Percentiles rank a stretch among this genome's conserved stretches.
Conservation (phyloP, 768 basidiomycete species). For the Mycena haematopus region DNA sequence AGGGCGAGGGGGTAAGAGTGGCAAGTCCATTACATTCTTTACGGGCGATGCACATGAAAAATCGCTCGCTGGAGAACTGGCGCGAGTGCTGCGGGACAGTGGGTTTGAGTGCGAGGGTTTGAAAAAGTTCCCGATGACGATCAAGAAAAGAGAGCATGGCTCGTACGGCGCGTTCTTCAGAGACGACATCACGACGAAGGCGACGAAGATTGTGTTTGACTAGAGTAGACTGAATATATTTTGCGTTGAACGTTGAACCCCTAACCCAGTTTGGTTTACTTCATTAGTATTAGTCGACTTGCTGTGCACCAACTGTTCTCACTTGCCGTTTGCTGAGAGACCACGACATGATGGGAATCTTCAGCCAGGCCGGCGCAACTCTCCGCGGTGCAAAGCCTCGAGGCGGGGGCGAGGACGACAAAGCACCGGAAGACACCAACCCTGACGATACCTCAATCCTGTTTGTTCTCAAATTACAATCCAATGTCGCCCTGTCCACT, state of each 20-base stretch:
- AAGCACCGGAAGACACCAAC: slow-evolving; percentile 80
- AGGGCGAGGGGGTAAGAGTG: slow-evolving; percentile 89
- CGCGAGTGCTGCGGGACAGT: slow-evolving; percentile 87
- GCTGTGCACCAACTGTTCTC: slow-evolving; percentile 18
- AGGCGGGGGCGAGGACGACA: slow-evolving; percentile 68
- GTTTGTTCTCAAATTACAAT: slow-evolving; percentile 54
- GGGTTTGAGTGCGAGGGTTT: slow-evolving; percentile 80
- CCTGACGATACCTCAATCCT: slow-evolving; percentile 91
- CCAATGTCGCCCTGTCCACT: slow-evolving; percentile 38
- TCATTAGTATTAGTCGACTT: slow-evolving; percentile 2
- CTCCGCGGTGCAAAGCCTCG: slow-evolving; percentile 66
- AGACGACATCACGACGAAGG: slow-evolving; percentile 66
- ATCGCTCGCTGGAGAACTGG: slow-evolving; percentile 90
- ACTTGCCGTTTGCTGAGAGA: too few species aligned
- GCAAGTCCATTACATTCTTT: slow-evolving; percentile 96
- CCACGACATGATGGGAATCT: slow-evolving; percentile 90
- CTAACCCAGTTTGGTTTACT: slow-evolving; percentile 1
- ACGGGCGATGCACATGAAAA: slow-evolving; percentile 89
- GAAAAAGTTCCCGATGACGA: slow-evolving; percentile 92
- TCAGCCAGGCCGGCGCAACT: slow-evolving; percentile 71
- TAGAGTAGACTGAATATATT: slow-evolving; percentile 13
- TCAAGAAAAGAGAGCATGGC: slow-evolving; percentile 94
- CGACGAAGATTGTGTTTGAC: slow-evolving; percentile 80
- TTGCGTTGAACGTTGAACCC: neutral
- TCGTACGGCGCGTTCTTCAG: slow-evolving; percentile 89